phyloP scores from a whole-genome alignment of 805 yeast genomes.

The Priceomyces medius region DNA sequence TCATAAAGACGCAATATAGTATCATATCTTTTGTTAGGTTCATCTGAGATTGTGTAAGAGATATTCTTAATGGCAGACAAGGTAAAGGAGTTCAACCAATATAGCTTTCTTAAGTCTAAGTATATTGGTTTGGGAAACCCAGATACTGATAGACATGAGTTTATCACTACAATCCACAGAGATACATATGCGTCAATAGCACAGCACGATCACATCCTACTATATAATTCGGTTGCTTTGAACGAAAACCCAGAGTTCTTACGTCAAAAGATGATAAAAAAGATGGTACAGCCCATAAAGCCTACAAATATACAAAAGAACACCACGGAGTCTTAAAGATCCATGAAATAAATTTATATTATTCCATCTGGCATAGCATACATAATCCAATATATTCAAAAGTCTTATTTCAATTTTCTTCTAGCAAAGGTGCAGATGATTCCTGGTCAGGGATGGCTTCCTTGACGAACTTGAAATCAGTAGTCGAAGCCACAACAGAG shows the following conservation, averaged over 20 bases:
- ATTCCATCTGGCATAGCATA: neutral
- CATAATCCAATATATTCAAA: neutral
- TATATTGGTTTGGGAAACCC: slow-evolving; percentile 77
- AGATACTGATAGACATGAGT: slow-evolving; percentile 66
- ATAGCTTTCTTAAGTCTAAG: slow-evolving; percentile 40
- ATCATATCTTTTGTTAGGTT: too few relatives aligned
- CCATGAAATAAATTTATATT: neutral
- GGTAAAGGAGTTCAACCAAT: slow-evolving; percentile 37
- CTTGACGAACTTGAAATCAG: slow-evolving; percentile 23
- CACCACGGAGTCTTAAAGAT: neutral
- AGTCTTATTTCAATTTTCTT: slow-evolving; percentile 6
- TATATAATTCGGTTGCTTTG: slow-evolving; percentile 52
- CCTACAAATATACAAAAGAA: neutral
- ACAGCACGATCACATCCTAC: slow-evolving; percentile 56
- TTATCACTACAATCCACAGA: slow-evolving; percentile 62
- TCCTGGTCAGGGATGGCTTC: slow-evolving; percentile 23
- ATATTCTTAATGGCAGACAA: slow-evolving; percentile 47
- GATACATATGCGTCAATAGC: slow-evolving; percentile 64
- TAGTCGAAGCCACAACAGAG: slow-evolving; percentile 45
- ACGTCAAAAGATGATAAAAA: slow-evolving; percentile 32
- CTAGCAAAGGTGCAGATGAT: slow-evolving; percentile 37
- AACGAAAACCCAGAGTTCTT: slow-evolving; percentile 38
- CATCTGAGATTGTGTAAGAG: too few relatives aligned
- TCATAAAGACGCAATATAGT: too few relatives aligned
- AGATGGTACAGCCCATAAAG: slow-evolving; percentile 28